phyloP scores from a whole-genome alignment of 2,329 filamentous ascomycete species.

The Penicillium sp. region DNA sequence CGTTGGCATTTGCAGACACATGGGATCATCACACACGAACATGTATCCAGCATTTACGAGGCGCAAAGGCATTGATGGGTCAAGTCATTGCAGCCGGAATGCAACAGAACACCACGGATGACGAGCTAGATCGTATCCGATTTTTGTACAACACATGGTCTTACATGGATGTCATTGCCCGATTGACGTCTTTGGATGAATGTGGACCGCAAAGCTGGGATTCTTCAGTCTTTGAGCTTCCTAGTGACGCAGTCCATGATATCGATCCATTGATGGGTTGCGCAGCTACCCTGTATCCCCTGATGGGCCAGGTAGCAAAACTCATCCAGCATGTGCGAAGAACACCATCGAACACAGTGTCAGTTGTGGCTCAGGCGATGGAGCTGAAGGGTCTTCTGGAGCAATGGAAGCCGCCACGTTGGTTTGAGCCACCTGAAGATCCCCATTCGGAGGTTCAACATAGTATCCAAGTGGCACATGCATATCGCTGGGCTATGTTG shows the following conservation, averaged over 20 bases:
- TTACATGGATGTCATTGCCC: constrained; percentile 69
- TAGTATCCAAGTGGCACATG: constrained; percentile 63
- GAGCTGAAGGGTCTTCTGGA: constrained; percentile 60
- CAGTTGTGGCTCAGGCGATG: constrained; percentile 60
- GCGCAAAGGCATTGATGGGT: constrained; percentile 61
- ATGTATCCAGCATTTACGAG: constrained; percentile 65
- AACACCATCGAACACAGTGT: constrained; percentile 53
- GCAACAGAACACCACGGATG: constrained; percentile 38
- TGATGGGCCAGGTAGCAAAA: constrained; percentile 63
- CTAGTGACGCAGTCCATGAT: constrained; percentile 48
- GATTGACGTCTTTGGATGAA: constrained; percentile 60
- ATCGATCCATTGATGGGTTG: constrained; percentile 71
- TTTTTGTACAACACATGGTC: constrained; percentile 70
- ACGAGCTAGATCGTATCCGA: constrained; percentile 54
- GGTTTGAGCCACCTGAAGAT: constrained; percentile 61
- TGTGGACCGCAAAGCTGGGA: constrained; percentile 51
- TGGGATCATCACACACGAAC: constrained; percentile 68
- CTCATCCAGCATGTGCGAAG: constrained; percentile 61
- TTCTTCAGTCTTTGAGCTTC: constrained; percentile 39
- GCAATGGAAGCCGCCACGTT: constrained; percentile 57
- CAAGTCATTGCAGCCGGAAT: constrained; percentile 51
- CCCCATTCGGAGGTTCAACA: constrained; percentile 60
- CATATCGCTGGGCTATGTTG: constrained; percentile 64
- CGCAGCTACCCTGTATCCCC: constrained; percentile 63
- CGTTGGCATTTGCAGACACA: constrained; percentile 65